Percentiles rank a stretch among this genome's conserved stretches.
Evolutionary conservation across 768 basidiomycete species (phyloP).

Genomic region (Termitomyces sp.): DNA sequence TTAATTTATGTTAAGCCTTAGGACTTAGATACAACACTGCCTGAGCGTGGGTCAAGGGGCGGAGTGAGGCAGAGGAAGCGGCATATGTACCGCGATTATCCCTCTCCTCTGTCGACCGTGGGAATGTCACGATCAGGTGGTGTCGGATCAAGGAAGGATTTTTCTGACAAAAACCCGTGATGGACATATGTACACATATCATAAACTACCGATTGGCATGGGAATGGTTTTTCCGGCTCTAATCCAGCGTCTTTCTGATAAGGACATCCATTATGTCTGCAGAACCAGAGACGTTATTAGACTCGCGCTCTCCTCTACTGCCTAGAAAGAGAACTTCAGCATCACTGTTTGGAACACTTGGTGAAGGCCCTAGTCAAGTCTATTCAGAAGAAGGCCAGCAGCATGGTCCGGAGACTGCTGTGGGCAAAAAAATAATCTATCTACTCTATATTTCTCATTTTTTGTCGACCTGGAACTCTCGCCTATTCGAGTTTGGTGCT

Average conservation of each 20-base stretch:
- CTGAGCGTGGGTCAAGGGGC: no score
- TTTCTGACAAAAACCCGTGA: not conserved
- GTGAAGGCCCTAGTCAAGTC: not conserved
- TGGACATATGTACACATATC: not conserved
- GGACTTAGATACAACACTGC: no score
- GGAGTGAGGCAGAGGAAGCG: no score
- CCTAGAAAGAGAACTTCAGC: not conserved
- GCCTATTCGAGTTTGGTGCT: conserved; percentile 25
- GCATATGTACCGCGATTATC: no score
- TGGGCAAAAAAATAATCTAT: not conserved
- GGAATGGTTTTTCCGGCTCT: not conserved
- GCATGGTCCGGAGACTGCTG: not conserved
- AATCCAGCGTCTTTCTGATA: not conserved
- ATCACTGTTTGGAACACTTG: not conserved
- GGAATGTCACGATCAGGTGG: no score
- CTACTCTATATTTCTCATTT: conserved; percentile 23
- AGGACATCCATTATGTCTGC: not conserved
- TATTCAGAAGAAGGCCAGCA: not conserved
- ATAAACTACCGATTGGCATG: not conserved
- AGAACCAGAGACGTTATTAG: not conserved
- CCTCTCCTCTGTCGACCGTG: no score
- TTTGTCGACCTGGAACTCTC: conserved; percentile 26
- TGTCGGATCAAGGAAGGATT: not conserved
- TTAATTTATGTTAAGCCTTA: no score
- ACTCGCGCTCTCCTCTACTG: not conserved